Percentiles rank a stretch among this genome's conserved stretches.
Evolutionary conservation across 2,329 filamentous ascomycete genomes (phyloP).

Genomic region (Nakataea oryzae): DNA sequence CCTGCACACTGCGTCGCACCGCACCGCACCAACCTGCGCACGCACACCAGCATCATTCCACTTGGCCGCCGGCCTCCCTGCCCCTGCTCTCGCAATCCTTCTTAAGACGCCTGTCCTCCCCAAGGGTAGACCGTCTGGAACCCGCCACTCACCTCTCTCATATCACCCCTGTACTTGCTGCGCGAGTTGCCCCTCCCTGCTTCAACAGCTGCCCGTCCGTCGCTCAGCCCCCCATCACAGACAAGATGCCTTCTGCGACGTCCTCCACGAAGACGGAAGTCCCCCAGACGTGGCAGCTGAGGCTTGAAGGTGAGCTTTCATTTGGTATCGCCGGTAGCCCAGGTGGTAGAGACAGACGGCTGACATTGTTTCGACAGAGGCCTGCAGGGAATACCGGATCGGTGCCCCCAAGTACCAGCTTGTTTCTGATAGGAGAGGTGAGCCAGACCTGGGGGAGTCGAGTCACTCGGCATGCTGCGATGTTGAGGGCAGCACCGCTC

Average conservation of each 20-base stretch:
- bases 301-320: slow-evolving; percentile 16
- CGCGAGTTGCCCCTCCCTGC: too few relatives aligned
- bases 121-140: not conserved
- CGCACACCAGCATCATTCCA: not conserved
- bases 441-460: not conserved
- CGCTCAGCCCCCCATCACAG: not conserved
- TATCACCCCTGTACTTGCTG: too few relatives aligned
- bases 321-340: not conserved
- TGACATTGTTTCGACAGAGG: slow-evolving; percentile 12
- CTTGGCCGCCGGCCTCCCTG: not conserved
- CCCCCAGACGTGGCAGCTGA: slow-evolving; percentile 19
- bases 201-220: too few relatives aligned
- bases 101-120: not conserved
- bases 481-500: too few relatives aligned
- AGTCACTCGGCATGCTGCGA: not conserved
- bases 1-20: not conserved
- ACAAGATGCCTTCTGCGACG: slow-evolving; percentile 7
- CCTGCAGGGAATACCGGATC: slow-evolving; percentile 19
- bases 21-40: not conserved
- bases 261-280: slow-evolving; percentile 4
- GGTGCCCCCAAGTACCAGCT: slow-evolving; percentile 19
- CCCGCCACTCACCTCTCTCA: not conserved
- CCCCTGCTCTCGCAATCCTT: not conserved
- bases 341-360: not conserved
- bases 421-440: slow-evolving; percentile 23